Evolutionary conservation across 2,329 filamentous ascomycete genomes (phyloP).

Genomic region (Colletotrichum sp.): DNA sequence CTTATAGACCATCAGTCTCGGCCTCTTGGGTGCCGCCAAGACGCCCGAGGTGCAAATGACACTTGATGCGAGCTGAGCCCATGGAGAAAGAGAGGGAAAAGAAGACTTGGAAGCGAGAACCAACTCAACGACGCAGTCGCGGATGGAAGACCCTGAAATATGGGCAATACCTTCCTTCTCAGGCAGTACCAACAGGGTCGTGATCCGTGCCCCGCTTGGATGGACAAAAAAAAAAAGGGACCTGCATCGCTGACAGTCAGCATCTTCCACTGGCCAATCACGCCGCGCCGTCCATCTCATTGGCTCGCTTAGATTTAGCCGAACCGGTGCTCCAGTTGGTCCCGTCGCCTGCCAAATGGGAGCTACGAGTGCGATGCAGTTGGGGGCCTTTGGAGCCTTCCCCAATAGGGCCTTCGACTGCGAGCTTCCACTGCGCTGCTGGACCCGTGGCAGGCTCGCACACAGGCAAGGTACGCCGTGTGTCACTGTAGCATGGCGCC

Average conservation of each 20-base stretch:
- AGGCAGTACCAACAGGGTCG: neutral
- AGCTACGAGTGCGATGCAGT: neutral
- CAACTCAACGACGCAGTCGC: neutral
- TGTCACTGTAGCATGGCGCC: neutral
- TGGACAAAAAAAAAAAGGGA: neutral
- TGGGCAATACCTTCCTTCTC: neutral
- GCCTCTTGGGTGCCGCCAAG: neutral
- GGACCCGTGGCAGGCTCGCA: neutral
- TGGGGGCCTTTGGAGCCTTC: neutral
- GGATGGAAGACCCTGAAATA: neutral
- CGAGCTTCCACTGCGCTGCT: neutral
- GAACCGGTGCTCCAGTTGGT: neutral
- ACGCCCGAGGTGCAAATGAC: neutral
- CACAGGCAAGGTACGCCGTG: neutral
- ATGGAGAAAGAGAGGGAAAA: neutral
- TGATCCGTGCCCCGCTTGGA: neutral
- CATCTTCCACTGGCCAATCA: neutral
- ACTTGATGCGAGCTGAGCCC: neutral
- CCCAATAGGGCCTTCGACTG: neutral
- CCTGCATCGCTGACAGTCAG: neutral
- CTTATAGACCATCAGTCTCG: neutral
- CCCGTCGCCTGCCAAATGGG: neutral
- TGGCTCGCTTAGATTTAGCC: slow-evolving; percentile 6
- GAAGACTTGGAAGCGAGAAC: neutral
- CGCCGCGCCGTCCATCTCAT: neutral